These are phyloP conservation scores for Collybiopsis luxurians DNA, from an alignment of 768 basidiomycete species.

Conservation along the genomic window DNA sequence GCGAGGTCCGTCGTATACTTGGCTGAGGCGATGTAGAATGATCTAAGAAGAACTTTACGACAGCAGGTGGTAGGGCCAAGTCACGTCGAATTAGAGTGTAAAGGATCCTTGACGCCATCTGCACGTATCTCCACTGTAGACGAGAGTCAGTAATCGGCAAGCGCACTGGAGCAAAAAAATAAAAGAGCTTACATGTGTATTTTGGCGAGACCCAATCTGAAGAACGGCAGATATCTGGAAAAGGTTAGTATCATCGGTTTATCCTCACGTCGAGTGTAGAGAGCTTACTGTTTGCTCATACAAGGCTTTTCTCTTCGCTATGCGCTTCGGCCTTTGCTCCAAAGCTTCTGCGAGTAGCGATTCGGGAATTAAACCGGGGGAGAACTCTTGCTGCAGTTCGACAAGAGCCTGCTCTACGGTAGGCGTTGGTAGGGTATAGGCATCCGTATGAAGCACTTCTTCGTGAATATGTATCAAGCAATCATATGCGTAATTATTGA, in stretches of 20 bases:
- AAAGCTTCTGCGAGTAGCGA: slow-evolving; percentile 42
- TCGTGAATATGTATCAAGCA: slow-evolving; percentile 58
- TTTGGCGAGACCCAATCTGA: slow-evolving; percentile 54
- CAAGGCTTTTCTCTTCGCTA: slow-evolving; percentile 40
- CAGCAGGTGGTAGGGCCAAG: slow-evolving; percentile 43
- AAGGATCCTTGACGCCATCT: slow-evolving; percentile 66
- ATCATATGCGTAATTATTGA: slow-evolving; percentile 60
- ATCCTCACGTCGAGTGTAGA: slow-evolving; percentile 4
- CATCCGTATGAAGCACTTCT: slow-evolving; percentile 62
- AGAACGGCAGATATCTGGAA: slow-evolving; percentile 58
- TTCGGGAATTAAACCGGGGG: slow-evolving; percentile 37
- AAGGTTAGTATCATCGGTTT: slow-evolving; percentile 4
- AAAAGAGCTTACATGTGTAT: slow-evolving; percentile 66
- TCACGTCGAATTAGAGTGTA: slow-evolving; percentile 65
- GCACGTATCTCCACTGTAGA: slow-evolving; percentile 80
- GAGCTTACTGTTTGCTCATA: slow-evolving; percentile 48
- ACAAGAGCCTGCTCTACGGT: slow-evolving; percentile 46
- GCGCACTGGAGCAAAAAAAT: neutral
- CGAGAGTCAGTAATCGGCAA: slow-evolving; percentile 2
- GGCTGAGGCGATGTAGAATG: slow-evolving; percentile 72
- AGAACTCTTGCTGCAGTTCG: slow-evolving; percentile 51
- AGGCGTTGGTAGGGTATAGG: slow-evolving; percentile 48
- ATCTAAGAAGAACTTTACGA: slow-evolving; percentile 62
- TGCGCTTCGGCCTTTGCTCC: slow-evolving; percentile 39
- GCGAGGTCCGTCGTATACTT: slow-evolving; percentile 59